These are phyloP conservation scores for Naganishia onofrii DNA, from an alignment of 768 basidiomycete genomes.

Conservation along the genomic window DNA sequence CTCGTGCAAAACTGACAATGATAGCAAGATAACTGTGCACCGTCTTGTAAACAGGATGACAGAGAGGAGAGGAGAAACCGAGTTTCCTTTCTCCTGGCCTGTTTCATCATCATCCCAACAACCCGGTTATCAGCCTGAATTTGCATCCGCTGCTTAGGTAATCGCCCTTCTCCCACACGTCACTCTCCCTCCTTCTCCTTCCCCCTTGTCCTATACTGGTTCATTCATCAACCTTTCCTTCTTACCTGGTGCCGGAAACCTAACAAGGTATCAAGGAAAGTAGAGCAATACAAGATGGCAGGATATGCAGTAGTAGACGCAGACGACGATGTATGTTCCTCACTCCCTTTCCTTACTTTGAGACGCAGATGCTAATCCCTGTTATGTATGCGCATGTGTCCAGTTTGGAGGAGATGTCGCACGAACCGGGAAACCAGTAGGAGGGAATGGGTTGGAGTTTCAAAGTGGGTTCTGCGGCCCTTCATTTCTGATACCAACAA, in stretches of 20 bases:
- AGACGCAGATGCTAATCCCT: neutral
- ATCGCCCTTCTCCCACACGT: neutral
- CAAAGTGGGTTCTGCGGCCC: slow-evolving; percentile 39
- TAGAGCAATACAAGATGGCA: slow-evolving; percentile 33
- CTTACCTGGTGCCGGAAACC: too few species aligned
- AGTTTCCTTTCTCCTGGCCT: neutral
- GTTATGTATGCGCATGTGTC: neutral
- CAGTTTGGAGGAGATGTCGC: slow-evolving; percentile 37
- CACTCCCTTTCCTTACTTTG: neutral
- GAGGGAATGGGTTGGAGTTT: slow-evolving; percentile 40
- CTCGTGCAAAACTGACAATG: too few species aligned
- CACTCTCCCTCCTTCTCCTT: neutral
- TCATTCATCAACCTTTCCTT: neutral
- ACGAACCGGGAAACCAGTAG: slow-evolving; percentile 16
- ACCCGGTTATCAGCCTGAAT: neutral
- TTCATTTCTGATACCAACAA: neutral
- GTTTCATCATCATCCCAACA: neutral
- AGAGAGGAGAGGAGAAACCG: neutral
- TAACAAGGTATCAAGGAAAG: too few species aligned
- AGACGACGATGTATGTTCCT: slow-evolving; percentile 47
- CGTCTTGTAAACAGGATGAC: neutral
- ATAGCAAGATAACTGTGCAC: too few species aligned
- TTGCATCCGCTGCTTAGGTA: neutral
- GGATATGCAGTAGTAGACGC: slow-evolving; percentile 51
- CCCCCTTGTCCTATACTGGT: neutral